phyloP scores from a whole-genome alignment of 2,329 filamentous ascomycete species.

The Whalleya microplaca region DNA sequence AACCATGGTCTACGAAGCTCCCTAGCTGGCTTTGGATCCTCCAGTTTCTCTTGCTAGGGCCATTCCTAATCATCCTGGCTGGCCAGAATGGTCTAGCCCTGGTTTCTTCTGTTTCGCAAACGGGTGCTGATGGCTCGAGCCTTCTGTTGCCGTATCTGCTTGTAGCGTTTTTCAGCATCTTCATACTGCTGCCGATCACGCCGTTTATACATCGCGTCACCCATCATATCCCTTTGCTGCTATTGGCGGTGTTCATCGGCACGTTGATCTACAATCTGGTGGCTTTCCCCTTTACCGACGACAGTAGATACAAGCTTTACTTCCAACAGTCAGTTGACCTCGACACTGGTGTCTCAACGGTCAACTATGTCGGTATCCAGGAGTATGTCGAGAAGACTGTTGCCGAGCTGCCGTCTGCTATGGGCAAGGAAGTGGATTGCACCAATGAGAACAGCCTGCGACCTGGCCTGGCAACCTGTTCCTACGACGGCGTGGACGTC shows the following conservation, averaged over 20 bases:
- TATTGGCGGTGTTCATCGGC: slow-evolving; percentile 72
- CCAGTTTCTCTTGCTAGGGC: slow-evolving; percentile 80
- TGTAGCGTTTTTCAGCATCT: slow-evolving; percentile 67
- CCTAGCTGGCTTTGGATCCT: slow-evolving; percentile 86
- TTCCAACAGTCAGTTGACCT: slow-evolving; percentile 84
- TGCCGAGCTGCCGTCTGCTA: slow-evolving; percentile 69
- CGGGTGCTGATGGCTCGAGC: slow-evolving; percentile 79
- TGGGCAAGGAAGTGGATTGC: slow-evolving; percentile 64
- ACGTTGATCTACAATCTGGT: slow-evolving; percentile 85
- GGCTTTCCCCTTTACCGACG: slow-evolving; percentile 84
- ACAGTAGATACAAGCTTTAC: slow-evolving; percentile 81
- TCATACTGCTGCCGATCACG: slow-evolving; percentile 75
- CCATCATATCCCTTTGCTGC: slow-evolving; percentile 77
- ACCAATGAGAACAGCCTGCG: slow-evolving; percentile 42
- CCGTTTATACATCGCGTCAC: slow-evolving; percentile 89
- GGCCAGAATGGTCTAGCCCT: slow-evolving; percentile 77
- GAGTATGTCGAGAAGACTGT: slow-evolving; percentile 71
- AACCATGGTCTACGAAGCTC: slow-evolving; percentile 80
- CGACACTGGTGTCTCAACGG: slow-evolving; percentile 69
- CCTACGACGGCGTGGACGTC: slow-evolving; percentile 65
- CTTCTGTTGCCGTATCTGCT: slow-evolving; percentile 72
- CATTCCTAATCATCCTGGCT: slow-evolving; percentile 75
- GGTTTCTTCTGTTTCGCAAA: slow-evolving; percentile 76
- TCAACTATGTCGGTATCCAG: slow-evolving; percentile 70
- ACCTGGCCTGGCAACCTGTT: slow-evolving; percentile 65